A percentile compares a stretch with the other conserved stretches of the same genome.
These are phyloP conservation scores for Gossypioides kirkii DNA, from an alignment of 345 rosid species.

Conservation along the genomic window DNA sequence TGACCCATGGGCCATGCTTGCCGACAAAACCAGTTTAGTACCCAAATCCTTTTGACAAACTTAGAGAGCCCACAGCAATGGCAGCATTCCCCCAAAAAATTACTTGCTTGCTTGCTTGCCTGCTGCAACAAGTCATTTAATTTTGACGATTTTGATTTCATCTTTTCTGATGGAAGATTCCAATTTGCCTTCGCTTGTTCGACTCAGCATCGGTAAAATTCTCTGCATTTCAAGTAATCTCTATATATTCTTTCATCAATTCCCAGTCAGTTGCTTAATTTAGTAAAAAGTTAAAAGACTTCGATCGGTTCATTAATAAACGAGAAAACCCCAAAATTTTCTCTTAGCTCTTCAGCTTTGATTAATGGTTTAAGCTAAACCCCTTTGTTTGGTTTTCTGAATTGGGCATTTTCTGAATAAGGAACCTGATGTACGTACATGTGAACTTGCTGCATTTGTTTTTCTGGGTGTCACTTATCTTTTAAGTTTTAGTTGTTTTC, in stretches of 20 bases:
- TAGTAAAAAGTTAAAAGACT: not conserved
- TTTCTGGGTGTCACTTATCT: not conserved
- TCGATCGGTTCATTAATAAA: not conserved
- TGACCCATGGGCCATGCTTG: not conserved
- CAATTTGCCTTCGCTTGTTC: conserved; percentile 50
- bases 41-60: not conserved
- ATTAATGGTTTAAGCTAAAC: not conserved
- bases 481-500: not conserved
- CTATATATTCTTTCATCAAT: not conserved
- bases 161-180: conserved; percentile 26
- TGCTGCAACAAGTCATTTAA: not conserved
- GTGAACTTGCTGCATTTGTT: not conserved
- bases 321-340: not conserved
- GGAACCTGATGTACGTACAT: not conserved
- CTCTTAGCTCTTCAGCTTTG: not conserved
- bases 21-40: not conserved
- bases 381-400: not conserved
- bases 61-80: not conserved
- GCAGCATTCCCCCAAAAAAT: not conserved
- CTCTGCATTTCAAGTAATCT: not conserved
- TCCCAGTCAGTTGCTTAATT: not conserved
- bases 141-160: not conserved
- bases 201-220: conserved; percentile 68
- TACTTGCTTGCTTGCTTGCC: not conserved
- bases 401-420: not conserved